A percentile compares a stretch with the other conserved stretches of the same genome.
Conservation (phyloP, 2,329 filamentous ascomycete species). For the Colletotrichum paranaense region DNA sequence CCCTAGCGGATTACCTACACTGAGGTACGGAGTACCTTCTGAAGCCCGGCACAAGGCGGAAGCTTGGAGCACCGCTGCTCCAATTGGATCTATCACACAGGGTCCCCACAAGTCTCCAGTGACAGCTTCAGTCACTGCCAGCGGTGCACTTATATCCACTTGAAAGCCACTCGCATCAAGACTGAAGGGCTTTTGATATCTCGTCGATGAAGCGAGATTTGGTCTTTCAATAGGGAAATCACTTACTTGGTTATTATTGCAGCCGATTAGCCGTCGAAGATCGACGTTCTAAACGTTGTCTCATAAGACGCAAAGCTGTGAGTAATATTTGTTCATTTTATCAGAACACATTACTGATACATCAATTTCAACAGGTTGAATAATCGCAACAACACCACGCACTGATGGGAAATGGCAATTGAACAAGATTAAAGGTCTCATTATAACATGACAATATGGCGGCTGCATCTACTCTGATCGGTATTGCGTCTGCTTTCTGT, state of each 20-base stretch:
- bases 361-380: neutral
- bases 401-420: neutral
- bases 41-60: too few species aligned
- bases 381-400: too few species aligned
- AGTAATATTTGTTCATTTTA: neutral
- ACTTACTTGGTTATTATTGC: neutral
- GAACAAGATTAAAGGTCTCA: too few species aligned
- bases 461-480: conserved; percentile 20
- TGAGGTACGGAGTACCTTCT: too few species aligned
- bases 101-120: conserved; percentile 11
- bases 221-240: neutral
- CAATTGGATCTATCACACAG: neutral
- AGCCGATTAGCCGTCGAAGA: too few species aligned
- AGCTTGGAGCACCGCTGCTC: too few species aligned
- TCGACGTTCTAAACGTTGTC: too few species aligned
- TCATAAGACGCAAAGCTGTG: neutral
- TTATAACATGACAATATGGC: neutral
- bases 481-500: conserved; percentile 21
- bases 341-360: conserved; percentile 19
- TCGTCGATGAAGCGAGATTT: neutral
- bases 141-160: conserved; percentile 4
- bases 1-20: conserved; percentile 3
- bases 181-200: neutral
- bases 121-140: neutral
- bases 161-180: neutral